phyloP scores from a whole-genome alignment of 805 yeast genomes.

The Suhomyces sp. region DNA sequence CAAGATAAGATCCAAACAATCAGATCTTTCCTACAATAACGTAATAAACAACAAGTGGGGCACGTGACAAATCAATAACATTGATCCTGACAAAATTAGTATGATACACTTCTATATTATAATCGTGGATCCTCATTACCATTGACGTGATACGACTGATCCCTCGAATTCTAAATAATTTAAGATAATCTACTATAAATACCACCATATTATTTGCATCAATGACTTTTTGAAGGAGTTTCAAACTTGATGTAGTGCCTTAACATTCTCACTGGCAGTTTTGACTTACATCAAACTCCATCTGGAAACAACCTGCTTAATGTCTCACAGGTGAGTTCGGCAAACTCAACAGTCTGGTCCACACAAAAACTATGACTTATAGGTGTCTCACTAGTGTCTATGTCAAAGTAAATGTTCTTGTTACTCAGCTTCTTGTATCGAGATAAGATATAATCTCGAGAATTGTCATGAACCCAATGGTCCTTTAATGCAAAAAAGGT shows the following conservation, averaged over 20 bases:
- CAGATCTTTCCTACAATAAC: no score
- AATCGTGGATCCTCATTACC: neutral
- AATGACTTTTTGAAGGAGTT: neutral
- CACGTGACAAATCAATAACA: neutral
- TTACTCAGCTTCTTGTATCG: constrained; percentile 30
- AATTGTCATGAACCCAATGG: constrained; percentile 59
- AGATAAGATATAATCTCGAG: constrained; percentile 44
- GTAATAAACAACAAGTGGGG: no score
- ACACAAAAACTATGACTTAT: constrained; percentile 64
- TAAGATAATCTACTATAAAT: neutral
- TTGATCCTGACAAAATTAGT: no score
- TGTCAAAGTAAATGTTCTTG: constrained; percentile 26
- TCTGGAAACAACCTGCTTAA: neutral
- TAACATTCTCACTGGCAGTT: no score
- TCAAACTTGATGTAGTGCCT: neutral
- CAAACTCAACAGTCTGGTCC: constrained; percentile 50
- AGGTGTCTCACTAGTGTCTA: constrained; percentile 31
- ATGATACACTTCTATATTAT: neutral
- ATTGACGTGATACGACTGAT: neutral
- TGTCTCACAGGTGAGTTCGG: constrained; percentile 35
- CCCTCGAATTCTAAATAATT: constrained; percentile 2
- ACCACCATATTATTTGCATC: neutral
- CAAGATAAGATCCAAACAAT: neutral
- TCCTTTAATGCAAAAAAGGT: constrained; percentile 56
- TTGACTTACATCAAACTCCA: neutral